Percentiles rank a stretch among this genome's conserved stretches.
These are phyloP conservation scores for Endotrypanum monterogeii DNA, from an alignment of 208 protist species.

Conservation along the genomic window DNA sequence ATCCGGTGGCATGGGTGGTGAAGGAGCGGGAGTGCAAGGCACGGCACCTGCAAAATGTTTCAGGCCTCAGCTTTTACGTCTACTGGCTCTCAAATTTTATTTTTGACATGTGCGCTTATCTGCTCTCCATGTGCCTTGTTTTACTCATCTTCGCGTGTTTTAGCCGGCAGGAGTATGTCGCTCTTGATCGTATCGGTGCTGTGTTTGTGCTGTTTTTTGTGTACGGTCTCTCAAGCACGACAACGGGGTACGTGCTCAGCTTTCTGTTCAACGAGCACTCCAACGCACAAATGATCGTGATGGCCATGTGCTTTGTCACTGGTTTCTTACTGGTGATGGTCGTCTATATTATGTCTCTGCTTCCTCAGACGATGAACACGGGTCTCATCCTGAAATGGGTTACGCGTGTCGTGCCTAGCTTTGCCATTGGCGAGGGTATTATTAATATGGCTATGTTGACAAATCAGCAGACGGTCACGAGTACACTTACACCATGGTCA, in stretches of 20 bases:
- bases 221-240: constrained; percentile 46
- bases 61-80: constrained; percentile 57
- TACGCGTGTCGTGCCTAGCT: constrained; percentile 54
- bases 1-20: constrained; percentile 69
- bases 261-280: constrained; percentile 67
- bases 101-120: constrained; percentile 53
- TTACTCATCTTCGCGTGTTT: constrained; percentile 49
- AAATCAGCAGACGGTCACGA: constrained; percentile 22
- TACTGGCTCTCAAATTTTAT: constrained; percentile 75
- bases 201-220: constrained; percentile 39
- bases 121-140: constrained; percentile 45
- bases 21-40: constrained; percentile 80
- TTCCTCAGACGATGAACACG: constrained; percentile 27
- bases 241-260: constrained; percentile 43
- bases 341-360: constrained; percentile 45
- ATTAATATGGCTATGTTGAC: constrained; percentile 49
- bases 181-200: constrained; percentile 22
- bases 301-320: constrained; percentile 60
- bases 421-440: constrained; percentile 61
- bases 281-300: constrained; percentile 50
- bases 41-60: constrained; percentile 79
- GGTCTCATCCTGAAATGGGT: constrained; percentile 35
- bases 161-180: constrained; percentile 47
- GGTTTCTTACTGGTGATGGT: constrained; percentile 61
- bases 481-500: constrained; percentile 22